These are phyloP conservation scores for Hemileccinum rubropunctum DNA, from an alignment of 768 basidiomycete genomes.

Conservation along the genomic window DNA sequence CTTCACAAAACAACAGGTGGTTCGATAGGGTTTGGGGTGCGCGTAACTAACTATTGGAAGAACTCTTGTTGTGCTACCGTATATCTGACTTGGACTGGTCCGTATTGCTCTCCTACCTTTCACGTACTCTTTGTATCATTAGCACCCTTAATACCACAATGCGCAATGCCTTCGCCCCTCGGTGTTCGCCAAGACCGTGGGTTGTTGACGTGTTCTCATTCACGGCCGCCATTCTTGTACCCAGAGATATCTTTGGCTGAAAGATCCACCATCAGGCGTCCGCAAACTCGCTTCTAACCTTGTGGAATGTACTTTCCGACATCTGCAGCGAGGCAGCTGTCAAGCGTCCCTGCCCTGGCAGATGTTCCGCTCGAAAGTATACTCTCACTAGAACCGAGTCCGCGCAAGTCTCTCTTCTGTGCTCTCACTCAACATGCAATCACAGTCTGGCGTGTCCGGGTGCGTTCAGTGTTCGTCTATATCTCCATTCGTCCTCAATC, in stretches of 20 bases:
- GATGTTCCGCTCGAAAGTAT: conserved; percentile 57
- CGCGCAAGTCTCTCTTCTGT: conserved; percentile 76
- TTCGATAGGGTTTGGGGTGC: conserved; percentile 26
- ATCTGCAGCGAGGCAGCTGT: conserved; percentile 70
- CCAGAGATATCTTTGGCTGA: conserved; percentile 5
- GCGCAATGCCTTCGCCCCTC: not conserved
- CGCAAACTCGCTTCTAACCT: not conserved
- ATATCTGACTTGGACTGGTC: conserved; percentile 12
- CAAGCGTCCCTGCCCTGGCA: conserved; percentile 66
- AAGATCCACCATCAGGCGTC: too few relatives aligned
- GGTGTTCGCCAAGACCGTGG: not conserved
- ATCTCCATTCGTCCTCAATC: not conserved
- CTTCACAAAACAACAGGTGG: conserved; percentile 23
- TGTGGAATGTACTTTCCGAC: conserved; percentile 81
- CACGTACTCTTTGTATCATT: conserved; percentile 32
- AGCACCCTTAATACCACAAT: conserved; percentile 26
- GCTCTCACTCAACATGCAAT: conserved; percentile 69
- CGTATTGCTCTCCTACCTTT: conserved; percentile 12
- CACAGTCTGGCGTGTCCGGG: conserved; percentile 80
- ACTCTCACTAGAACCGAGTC: conserved; percentile 59
- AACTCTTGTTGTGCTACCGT: conserved; percentile 14
- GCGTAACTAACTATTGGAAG: conserved; percentile 8
- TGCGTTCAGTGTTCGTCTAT: conserved; percentile 34
- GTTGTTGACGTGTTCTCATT: conserved; percentile 7
- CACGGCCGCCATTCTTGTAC: not conserved